Base-by-base conservation (phyloP, 345 rosid genomes). In the Isatis tinctoria region DNA sequence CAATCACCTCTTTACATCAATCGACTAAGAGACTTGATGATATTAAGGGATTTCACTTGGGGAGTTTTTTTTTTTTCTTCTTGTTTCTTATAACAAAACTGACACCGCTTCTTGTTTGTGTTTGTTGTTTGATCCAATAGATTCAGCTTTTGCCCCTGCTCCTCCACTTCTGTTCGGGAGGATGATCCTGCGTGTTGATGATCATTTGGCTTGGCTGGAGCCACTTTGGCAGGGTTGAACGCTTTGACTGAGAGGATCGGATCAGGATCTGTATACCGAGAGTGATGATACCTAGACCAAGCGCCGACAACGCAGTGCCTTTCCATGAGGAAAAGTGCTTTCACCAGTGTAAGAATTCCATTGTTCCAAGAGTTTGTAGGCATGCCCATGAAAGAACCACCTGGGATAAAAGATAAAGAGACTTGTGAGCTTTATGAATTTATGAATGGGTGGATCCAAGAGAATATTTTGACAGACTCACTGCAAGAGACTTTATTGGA, bases 261-360 rank as follows among this genome's bases (percentile, higher is more conserved):
- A 95, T 85, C 78, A 92, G 69, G 76, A 89, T 74, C 54, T 92
- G 97, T 98, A 95, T 95, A 56, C 88, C 79, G 56, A 90, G 54
- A 4, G 91, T 88, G 48, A 90, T 80, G 47, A 92, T 24, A 16
- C 78, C 92, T 79, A 95, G 79, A 32, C 83, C 78, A 11, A 82
- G 18, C 2, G 59, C 86, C 5, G 93, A 80, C 20, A 87, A 27
- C 17, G 82, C 82, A 26, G 90, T 77, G 35, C 93, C 92, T 86
- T 88, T 87, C 98, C 98, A 92, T 6, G 96, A 83, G 32, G 90
- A 87, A 10, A 88, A 73, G 71, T 87, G 82, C n/a, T 91, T 68
- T 41, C 93, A 77, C 89, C 91, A 85, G 59, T 79, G 92, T 62
- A 88, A 81, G 79, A 87, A 83, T 66, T 78, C 85, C 56, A 85